These are phyloP conservation scores for Extremus antarcticus DNA, from an alignment of 495 filamentous ascomycete genomes.

Conservation along the genomic window DNA sequence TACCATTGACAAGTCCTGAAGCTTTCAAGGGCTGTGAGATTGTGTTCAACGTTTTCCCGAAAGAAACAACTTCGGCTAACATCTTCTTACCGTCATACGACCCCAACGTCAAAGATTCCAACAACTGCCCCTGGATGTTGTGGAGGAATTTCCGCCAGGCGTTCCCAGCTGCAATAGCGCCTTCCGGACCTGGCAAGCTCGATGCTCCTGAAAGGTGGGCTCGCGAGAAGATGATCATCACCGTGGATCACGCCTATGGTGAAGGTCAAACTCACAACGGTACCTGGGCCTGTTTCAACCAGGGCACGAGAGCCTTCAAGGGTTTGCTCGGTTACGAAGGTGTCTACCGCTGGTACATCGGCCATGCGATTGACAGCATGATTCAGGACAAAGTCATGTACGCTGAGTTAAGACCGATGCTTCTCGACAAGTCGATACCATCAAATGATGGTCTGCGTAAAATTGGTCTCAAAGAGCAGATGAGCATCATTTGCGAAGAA, in stretches of 20 bases:
- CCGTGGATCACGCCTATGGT: background rate
- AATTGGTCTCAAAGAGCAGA: conserved; percentile 23
- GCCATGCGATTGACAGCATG: conserved; percentile 31
- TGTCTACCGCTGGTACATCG: conserved; percentile 31
- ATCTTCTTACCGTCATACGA: conserved; percentile 25
- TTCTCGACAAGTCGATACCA: conserved; percentile 31
- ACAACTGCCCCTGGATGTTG: conserved; percentile 23
- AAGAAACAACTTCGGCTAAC: conserved; percentile 11
- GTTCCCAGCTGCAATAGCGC: conserved; percentile 7
- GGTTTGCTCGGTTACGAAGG: conserved; percentile 31
- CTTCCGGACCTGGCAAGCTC: conserved; percentile 1
- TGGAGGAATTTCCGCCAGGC: conserved; percentile 21
- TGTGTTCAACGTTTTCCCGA: conserved; percentile 27
- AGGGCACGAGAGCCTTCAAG: conserved; percentile 32
- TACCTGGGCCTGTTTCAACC: conserved; percentile 33
- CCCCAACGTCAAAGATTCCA: conserved; percentile 11
- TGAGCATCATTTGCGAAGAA: conserved; percentile 27
- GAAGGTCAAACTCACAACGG: conserved; percentile 16
- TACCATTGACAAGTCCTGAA: conserved; percentile 13
- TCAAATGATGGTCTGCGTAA: conserved; percentile 21
- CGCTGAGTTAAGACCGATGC: conserved; percentile 32
- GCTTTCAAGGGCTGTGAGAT: conserved; percentile 25
- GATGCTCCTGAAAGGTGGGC: conserved; percentile 14
- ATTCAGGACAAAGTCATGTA: conserved; percentile 31
- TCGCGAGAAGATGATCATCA: conserved; percentile 17